Conservation (phyloP, 768 basidiomycete genomes). For the Hericium coralloides region DNA sequence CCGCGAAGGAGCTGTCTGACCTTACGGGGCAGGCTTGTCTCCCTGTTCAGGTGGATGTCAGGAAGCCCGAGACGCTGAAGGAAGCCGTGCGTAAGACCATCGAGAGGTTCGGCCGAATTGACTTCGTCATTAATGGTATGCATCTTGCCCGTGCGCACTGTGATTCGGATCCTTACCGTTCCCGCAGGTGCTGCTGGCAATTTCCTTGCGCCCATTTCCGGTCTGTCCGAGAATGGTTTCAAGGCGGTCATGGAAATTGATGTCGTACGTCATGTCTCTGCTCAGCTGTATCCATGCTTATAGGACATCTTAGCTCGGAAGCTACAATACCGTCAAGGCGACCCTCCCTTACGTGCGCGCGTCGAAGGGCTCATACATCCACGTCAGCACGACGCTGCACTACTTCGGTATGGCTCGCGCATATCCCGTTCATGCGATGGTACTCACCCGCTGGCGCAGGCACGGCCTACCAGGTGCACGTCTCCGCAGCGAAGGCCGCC, state of each 20-base stretch:
- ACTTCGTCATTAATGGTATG: conserved; percentile 91
- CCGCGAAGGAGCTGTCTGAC: conserved; percentile 63
- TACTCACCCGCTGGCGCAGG: conserved; percentile 4
- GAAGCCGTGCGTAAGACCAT: conserved; percentile 71
- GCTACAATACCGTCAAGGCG: conserved; percentile 91
- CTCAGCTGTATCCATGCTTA: no score
- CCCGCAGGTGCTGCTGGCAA: conserved; percentile 85
- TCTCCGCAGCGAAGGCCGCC: conserved; percentile 90
- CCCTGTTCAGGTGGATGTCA: conserved; percentile 72
- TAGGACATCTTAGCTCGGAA: conserved; percentile 54
- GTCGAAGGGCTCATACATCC: conserved; percentile 74
- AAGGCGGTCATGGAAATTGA: conserved; percentile 91
- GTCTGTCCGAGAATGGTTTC: conserved; percentile 85
- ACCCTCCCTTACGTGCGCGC: conserved; percentile 67
- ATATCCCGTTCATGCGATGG: no score
- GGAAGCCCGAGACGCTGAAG: conserved; percentile 61
- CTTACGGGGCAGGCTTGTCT: conserved; percentile 68
- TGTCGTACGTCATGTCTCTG: conserved; percentile 40
- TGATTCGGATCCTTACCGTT: no score
- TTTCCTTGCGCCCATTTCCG: conserved; percentile 82
- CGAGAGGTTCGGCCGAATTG: conserved; percentile 74
- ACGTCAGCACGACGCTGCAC: conserved; percentile 86
- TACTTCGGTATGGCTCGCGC: conserved; percentile 34
- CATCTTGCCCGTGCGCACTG: conserved; percentile 1
- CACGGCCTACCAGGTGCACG: conserved; percentile 84